These are phyloP conservation scores for Jamesozyma hellenica DNA, from an alignment of 805 yeast genomes.

Conservation along the genomic window DNA sequence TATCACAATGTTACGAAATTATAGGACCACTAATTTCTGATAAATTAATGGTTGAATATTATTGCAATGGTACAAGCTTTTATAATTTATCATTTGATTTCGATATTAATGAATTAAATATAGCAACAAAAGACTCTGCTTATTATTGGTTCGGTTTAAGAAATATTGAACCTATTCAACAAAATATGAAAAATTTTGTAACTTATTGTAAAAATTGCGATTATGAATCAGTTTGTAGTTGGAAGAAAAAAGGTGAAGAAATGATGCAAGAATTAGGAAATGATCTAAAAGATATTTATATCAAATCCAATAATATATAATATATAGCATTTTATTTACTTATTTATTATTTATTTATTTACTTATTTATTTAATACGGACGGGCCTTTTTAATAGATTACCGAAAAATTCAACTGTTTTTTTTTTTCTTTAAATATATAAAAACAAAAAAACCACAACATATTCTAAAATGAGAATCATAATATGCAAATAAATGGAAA, in stretches of 20 bases:
- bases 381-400: too few relatives aligned
- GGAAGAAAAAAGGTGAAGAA: slow-evolving; percentile 26
- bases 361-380: too few relatives aligned
- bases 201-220: slow-evolving; percentile 47
- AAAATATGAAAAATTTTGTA: slow-evolving; percentile 27
- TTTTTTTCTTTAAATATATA: too few relatives aligned
- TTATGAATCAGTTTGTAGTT: slow-evolving; percentile 36
- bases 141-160: slow-evolving; percentile 53
- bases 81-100: slow-evolving; percentile 33
- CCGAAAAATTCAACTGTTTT: too few relatives aligned
- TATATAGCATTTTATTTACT: too few relatives aligned
- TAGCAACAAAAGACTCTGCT: slow-evolving; percentile 29
- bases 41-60: slow-evolving; percentile 43
- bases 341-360: too few relatives aligned
- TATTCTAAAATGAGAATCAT: too few relatives aligned
- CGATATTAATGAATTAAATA: slow-evolving; percentile 25
- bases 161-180: slow-evolving; percentile 36
- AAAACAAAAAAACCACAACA: too few relatives aligned
- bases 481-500: too few relatives aligned
- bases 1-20: slow-evolving; percentile 34
- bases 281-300: slow-evolving; percentile 1
- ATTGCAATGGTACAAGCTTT: slow-evolving; percentile 36
- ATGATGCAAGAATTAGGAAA: slow-evolving; percentile 10
- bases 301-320: too few relatives aligned
- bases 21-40: slow-evolving; percentile 29